Conservation (phyloP, 2,329 filamentous ascomycete genomes). For the Hymenoscyphus infarciens region DNA sequence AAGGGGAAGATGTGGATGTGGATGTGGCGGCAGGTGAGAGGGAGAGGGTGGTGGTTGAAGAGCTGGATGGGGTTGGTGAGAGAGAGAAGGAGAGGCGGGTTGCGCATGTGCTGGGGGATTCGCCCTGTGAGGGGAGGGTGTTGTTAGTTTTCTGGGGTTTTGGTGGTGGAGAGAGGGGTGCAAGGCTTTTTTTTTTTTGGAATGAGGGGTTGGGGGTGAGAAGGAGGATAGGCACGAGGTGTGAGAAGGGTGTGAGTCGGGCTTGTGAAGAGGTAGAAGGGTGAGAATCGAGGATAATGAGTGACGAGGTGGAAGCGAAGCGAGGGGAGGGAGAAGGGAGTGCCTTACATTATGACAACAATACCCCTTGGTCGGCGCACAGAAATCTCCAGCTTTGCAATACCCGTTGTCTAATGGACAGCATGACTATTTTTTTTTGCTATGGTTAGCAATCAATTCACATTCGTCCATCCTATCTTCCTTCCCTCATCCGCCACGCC, state of each 20-base stretch:
- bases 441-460: background rate
- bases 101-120: background rate
- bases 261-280: no score
- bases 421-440: background rate
- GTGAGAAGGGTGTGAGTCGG: background rate
- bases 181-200: no score
- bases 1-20: background rate
- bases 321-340: background rate
- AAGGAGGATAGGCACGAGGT: no score
- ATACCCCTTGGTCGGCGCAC: background rate
- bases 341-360: constrained; percentile 4
- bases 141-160: background rate
- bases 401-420: background rate
- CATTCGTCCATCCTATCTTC: no score
- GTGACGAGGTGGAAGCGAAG: no score
- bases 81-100: background rate
- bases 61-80: background rate
- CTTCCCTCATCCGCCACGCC: no score
- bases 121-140: background rate
- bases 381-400: constrained; percentile 2
- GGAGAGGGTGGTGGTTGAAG: background rate
- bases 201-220: no score
- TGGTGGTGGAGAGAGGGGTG: no score
- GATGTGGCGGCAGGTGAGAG: background rate
- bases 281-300: no score